phyloP scores from a whole-genome alignment of 139 green algal species.

The Monoraphidium neglectum region DNA sequence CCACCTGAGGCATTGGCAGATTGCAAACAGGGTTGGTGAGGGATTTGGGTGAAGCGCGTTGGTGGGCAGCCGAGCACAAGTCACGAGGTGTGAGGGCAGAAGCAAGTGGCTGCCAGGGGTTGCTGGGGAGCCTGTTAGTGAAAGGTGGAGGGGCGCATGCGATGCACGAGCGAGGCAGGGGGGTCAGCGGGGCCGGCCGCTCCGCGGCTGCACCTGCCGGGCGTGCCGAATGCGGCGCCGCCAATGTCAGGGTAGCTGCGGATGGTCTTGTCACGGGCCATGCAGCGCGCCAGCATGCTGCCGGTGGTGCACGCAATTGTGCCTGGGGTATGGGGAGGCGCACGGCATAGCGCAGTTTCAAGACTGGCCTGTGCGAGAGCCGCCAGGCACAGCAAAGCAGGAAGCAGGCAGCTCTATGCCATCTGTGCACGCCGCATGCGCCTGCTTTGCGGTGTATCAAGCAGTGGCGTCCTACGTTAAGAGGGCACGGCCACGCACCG shows the following conservation, averaged over 20 bases:
- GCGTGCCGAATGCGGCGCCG: conserved; percentile 35
- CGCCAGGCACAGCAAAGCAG: not conserved
- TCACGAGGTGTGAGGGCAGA: no score
- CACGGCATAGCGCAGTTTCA: not conserved
- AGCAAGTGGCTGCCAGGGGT: no score
- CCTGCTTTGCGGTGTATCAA: not conserved
- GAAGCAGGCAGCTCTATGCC: not conserved
- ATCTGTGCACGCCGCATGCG: not conserved
- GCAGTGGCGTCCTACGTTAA: not conserved
- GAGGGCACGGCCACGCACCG: not conserved
- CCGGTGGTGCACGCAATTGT: conserved; percentile 31
- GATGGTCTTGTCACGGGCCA: conserved; percentile 15
- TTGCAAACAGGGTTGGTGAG: no score
- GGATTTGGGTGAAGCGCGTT: no score
- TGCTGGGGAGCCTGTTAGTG: no score
- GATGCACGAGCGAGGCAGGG: no score
- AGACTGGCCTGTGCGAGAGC: not conserved
- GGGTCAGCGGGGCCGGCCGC: no score
- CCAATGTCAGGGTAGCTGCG: conserved; percentile 51
- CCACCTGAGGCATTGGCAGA: no score
- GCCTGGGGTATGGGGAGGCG: not conserved
- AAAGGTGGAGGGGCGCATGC: no score
- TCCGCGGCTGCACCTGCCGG: conserved; percentile 1
- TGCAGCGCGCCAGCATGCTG: conserved; percentile 19
- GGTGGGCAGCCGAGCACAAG: no score